Conservation (phyloP, 2,329 filamentous ascomycete species). For the Aspergillus glaucus region DNA sequence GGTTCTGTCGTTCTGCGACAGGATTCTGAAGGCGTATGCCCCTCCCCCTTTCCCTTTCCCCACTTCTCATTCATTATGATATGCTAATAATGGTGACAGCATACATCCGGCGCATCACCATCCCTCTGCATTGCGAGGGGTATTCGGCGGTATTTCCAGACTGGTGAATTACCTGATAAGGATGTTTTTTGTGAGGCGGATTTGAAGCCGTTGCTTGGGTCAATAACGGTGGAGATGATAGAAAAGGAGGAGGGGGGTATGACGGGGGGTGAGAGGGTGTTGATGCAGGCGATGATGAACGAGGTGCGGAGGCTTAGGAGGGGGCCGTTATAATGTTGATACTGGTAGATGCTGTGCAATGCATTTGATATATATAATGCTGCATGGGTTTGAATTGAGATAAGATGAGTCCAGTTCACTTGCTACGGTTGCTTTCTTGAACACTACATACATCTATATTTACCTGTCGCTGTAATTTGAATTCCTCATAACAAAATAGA, state of each 20-base stretch:
- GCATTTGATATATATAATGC: too few relatives aligned
- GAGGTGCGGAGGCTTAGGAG: background rate
- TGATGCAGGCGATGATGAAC: background rate
- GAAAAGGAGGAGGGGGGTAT: background rate
- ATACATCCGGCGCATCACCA: conserved; percentile 28
- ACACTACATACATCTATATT: too few relatives aligned
- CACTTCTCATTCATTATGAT: background rate
- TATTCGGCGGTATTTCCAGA: conserved; percentile 39
- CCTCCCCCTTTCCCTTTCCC: background rate
- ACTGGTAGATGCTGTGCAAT: too few relatives aligned
- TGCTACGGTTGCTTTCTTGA: too few relatives aligned
- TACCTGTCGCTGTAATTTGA: too few relatives aligned
- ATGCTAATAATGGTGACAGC: conserved; percentile 13
- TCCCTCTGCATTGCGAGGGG: conserved; percentile 31
- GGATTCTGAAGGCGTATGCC: conserved; percentile 38
- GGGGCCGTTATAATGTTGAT: background rate
- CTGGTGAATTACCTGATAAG: conserved; percentile 30
- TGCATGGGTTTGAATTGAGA: too few relatives aligned
- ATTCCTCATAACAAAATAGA: too few relatives aligned
- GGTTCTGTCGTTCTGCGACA: conserved; percentile 41
- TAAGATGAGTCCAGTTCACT: too few relatives aligned
- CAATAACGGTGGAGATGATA: background rate
- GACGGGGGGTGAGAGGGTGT: background rate
- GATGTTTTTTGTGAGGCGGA: conserved; percentile 33
- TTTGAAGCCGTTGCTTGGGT: conserved; percentile 26